Conservation (phyloP, 2,329 filamentous ascomycete genomes). For the Ilyonectria mors-panacis region DNA sequence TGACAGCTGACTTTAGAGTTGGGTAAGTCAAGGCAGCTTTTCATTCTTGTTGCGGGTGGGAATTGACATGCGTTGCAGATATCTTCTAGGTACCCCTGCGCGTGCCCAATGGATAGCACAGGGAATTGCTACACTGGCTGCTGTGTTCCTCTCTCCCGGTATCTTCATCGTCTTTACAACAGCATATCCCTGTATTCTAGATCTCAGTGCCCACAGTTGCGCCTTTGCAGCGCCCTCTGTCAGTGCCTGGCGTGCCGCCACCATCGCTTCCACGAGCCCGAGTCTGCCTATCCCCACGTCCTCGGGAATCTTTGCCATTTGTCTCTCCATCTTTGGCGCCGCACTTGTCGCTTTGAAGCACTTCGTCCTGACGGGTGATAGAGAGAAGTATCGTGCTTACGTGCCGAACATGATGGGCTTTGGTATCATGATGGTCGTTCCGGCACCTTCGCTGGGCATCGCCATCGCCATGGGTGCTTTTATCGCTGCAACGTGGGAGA, state of each 20-base stretch:
- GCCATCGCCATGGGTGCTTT: neutral
- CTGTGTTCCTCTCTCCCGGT: slow-evolving; percentile 74
- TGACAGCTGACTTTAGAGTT: slow-evolving; percentile 70
- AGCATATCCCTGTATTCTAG: slow-evolving; percentile 73
- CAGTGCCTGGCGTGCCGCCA: slow-evolving; percentile 74
- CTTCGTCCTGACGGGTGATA: neutral
- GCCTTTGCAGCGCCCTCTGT: slow-evolving; percentile 74
- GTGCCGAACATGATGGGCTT: slow-evolving; percentile 73
- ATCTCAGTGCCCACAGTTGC: slow-evolving; percentile 54
- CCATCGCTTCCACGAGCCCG: slow-evolving; percentile 69
- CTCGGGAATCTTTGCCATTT: slow-evolving; percentile 68
- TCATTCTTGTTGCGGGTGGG: neutral
- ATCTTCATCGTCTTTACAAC: slow-evolving; percentile 76
- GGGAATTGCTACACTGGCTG: slow-evolving; percentile 71
- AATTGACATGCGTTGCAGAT: slow-evolving; percentile 64
- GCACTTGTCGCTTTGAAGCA: slow-evolving; percentile 54
- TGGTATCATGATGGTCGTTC: slow-evolving; percentile 70
- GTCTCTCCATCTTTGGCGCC: slow-evolving; percentile 62
- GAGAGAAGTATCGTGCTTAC: slow-evolving; percentile 66
- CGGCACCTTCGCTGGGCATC: slow-evolving; percentile 54
- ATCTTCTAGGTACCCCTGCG: slow-evolving; percentile 74
- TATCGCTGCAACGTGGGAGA: neutral
- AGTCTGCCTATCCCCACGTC: slow-evolving; percentile 67
- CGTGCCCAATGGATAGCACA: slow-evolving; percentile 76
- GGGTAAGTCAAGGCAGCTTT: neutral